A percentile compares a stretch with the other conserved stretches of the same genome.
Evolutionary conservation across 495 filamentous ascomycete species (phyloP).

Genomic region (Neohortaea acidophila): DNA sequence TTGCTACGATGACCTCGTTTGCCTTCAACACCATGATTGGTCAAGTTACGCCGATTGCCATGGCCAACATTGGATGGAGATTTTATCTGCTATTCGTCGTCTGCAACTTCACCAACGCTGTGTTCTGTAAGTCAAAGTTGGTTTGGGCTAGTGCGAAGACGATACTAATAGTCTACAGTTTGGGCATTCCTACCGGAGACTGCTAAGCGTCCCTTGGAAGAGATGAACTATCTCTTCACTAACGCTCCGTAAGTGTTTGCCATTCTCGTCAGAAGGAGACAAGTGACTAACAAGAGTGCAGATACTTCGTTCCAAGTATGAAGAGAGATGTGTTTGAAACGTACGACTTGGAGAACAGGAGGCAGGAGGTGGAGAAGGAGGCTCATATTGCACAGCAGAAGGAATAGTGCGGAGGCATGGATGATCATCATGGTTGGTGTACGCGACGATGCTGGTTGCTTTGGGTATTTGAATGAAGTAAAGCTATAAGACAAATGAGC

Average conservation of each 20-base stretch:
- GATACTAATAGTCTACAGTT: slow-evolving; percentile 36
- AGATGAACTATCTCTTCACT: slow-evolving; percentile 57
- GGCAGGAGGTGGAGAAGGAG: slow-evolving; percentile 30
- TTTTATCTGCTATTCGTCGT: slow-evolving; percentile 46
- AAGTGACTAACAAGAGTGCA: too few species aligned
- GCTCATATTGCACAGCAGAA: too few species aligned
- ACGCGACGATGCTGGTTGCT: too few species aligned
- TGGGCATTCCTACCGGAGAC: slow-evolving; percentile 51
- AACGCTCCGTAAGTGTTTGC: slow-evolving; percentile 53
- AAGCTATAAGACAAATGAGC: too few species aligned
- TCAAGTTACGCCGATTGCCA: slow-evolving; percentile 45
- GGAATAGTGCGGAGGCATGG: too few species aligned
- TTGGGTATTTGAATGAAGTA: too few species aligned
- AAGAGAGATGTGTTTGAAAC: slow-evolving; percentile 27
- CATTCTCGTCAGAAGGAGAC: too few species aligned
- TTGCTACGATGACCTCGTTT: slow-evolving; percentile 49
- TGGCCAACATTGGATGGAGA: slow-evolving; percentile 43
- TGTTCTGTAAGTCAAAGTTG: too few species aligned
- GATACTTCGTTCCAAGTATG: slow-evolving; percentile 43
- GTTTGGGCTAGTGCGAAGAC: too few species aligned
- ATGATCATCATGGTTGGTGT: too few species aligned
- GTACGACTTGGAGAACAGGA: slow-evolving; percentile 30
- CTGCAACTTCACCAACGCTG: too few species aligned
- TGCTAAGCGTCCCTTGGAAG: slow-evolving; percentile 47
- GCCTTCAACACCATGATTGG: slow-evolving; percentile 64